Percentiles rank a stretch among this genome's conserved stretches.
Evolutionary conservation across 139 green algal species (phyloP).

Genomic region (Raphidocelis subcapitata): DNA sequence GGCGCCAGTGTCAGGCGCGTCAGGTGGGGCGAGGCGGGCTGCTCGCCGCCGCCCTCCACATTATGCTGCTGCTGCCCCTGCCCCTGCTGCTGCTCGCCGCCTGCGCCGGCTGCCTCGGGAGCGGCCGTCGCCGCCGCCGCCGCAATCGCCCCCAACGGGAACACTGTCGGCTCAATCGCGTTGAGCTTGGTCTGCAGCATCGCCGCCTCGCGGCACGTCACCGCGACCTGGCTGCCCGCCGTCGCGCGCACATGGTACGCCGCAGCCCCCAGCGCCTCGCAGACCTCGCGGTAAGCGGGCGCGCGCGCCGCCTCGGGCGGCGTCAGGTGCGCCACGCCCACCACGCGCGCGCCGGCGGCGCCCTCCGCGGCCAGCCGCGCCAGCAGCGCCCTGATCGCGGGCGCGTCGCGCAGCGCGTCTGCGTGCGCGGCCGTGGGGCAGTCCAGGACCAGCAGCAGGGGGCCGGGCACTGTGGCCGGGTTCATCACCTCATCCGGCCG

Average conservation of each 20-base stretch:
- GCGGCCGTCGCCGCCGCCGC: background rate
- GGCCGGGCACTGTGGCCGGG: conserved; percentile 55
- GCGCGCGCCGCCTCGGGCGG: conserved; percentile 41
- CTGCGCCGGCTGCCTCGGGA: background rate
- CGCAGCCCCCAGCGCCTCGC: conserved; percentile 27
- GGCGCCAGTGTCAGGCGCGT: conserved; percentile 22
- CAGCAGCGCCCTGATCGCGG: conserved; percentile 1
- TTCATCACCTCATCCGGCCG: conserved; percentile 77
- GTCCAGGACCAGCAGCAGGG: conserved; percentile 85
- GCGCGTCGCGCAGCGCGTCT: conserved; percentile 22
- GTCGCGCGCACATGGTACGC: conserved; percentile 51
- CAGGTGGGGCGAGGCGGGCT: background rate
- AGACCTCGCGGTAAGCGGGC: conserved; percentile 39
- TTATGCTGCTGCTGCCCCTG: background rate
- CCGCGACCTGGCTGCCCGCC: background rate
- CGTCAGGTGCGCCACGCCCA: no score
- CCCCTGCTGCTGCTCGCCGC: background rate
- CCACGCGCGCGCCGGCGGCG: no score
- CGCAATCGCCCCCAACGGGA: conserved; percentile 50
- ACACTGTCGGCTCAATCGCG: conserved; percentile 61
- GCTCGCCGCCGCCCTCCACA: background rate
- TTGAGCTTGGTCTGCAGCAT: conserved; percentile 74
- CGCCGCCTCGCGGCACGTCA: conserved; percentile 11
- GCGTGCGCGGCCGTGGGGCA: conserved; percentile 61
- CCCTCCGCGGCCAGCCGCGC: no score